Evolutionary conservation across 2,329 filamentous ascomycete genomes (phyloP), one percentile per base, ranked within the genome.

Genomic region (Colletotrichum australisinense): DNA sequence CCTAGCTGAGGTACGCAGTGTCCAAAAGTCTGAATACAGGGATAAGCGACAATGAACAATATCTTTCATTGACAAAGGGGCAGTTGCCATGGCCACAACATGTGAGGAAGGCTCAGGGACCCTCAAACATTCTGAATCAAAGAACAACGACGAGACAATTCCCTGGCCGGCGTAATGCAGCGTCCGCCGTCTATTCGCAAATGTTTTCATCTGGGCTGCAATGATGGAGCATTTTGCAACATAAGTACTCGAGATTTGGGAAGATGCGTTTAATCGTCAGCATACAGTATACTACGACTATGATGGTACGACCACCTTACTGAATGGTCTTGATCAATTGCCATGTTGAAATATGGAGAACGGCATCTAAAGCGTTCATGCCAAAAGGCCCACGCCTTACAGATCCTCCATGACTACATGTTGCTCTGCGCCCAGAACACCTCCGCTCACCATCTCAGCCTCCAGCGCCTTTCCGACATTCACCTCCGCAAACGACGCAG

Each of bases 391-490:
- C 14, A 59, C 55, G 22, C 19, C 8, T 22, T 67, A 74, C 58
- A 72, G 38, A 12, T 72, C 68, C 9, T 74, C 68, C 24, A 30
- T 59, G 30, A 62, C 26, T 5, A 19, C 12, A 26, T 16, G 58
- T 58, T 67, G 57, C 35, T 52, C 32, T 30, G 30, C 32, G 4
- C 38, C 59, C 74, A 66, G 59, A 74, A 76, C 12, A 64, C 70
- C 32, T 11, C 78, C 76, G 46, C 75, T 76, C 12, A 53, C 56
- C 66, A 76, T 72, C 24, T 82, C 80, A 9, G 74, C 75, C 68
- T 72, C 74, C 57, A 83, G 74, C 38, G 77, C 80, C 75, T 78
- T 74, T 60, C 80, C 74, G 4, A 86, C 79, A 72, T 86, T 76
- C 16, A 86, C 77, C 28, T 78, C 70, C 2, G 65, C 75, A 14